Base-by-base conservation (phyloP, 2,329 filamentous ascomycete genomes). In the Lecanicillium sp. region DNA sequence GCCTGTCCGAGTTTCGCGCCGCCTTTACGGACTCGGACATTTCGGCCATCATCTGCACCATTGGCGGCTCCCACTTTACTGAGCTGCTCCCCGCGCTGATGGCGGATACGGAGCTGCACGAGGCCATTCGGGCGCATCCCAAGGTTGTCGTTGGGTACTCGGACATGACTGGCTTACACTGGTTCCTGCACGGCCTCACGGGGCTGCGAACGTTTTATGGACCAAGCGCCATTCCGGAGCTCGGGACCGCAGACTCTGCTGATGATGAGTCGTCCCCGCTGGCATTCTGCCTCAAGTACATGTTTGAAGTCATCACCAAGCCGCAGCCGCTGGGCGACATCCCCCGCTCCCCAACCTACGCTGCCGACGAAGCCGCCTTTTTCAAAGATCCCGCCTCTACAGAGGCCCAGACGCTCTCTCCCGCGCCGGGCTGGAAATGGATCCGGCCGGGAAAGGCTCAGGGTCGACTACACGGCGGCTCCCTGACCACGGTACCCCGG, bases 121-220 rank as follows among this genome's bases (percentile, higher is more conserved):
- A 17, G 10, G 38, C 42, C 2, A 57, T 67, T 28, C 56, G 54
- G 5, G 45, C 44, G 2, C 52, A 60, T 33, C 65, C 64, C 25
- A 68, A 66, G 51, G 54, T 68, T 15, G 52, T 68, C 2, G 56
- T 66, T 13, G 65, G 64, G 2, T 64, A 55, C 40, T 65, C 61
- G 2, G 64, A 68, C 40, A 66, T 66, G 37, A 62, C 60, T 1
- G 54, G 57, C 22, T 40, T 68, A 27, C 64, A 68, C 48, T 68
- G 65, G 64, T 58, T 61, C 35, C 47, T 68, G 25, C 43, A 61
- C 42, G 56, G 55, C 1, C 18, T 52, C 10, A 52, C 59, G 1
- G 64, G 65, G 1, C 49, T 68, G 27, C 60, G 63, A 29, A 66
- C 64, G 4, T 68, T 67, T 37, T 68, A 68, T 47, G 65, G 65